These are phyloP conservation scores for Ophiosphaerella korrae DNA, from an alignment of 2,329 filamentous ascomycete species.

Conservation along the genomic window DNA sequence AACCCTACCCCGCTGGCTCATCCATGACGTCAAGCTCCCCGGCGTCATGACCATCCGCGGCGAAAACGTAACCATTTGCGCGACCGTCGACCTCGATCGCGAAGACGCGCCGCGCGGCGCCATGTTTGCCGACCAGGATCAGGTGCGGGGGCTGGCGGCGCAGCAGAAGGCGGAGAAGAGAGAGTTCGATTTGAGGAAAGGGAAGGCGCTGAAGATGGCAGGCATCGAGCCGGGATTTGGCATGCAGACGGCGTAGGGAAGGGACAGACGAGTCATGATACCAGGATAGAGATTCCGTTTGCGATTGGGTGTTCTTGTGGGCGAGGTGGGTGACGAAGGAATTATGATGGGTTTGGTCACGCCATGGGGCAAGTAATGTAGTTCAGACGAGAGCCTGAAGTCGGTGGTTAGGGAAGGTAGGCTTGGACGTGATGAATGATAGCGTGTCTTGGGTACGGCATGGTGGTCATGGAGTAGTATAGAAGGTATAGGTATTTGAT, in stretches of 20 bases:
- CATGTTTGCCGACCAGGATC: constrained; percentile 66
- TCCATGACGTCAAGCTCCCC: constrained; percentile 81
- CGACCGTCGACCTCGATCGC: constrained; percentile 95
- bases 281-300: too few relatives aligned
- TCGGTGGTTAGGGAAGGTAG: too few relatives aligned
- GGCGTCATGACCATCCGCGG: constrained; percentile 92
- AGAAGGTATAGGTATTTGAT: too few relatives aligned
- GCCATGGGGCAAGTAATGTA: constrained; percentile 47
- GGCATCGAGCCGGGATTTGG: constrained; percentile 72
- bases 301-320: neutral
- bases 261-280: neutral
- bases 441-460: too few relatives aligned
- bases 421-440: too few relatives aligned
- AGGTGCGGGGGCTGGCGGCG: constrained; percentile 73
- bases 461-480: too few relatives aligned
- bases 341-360: neutral
- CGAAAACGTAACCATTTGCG: constrained; percentile 94
- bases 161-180: constrained; percentile 78
- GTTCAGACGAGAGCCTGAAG: too few relatives aligned
- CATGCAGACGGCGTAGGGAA: constrained; percentile 64
- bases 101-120: constrained; percentile 87
- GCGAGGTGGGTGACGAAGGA: neutral
- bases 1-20: constrained; percentile 58
- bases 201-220: constrained; percentile 63
- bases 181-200: constrained; percentile 54